These are phyloP conservation scores for Cupressus sempervirens DNA, from an alignment of 75 land plant species.

Conservation along the genomic window DNA sequence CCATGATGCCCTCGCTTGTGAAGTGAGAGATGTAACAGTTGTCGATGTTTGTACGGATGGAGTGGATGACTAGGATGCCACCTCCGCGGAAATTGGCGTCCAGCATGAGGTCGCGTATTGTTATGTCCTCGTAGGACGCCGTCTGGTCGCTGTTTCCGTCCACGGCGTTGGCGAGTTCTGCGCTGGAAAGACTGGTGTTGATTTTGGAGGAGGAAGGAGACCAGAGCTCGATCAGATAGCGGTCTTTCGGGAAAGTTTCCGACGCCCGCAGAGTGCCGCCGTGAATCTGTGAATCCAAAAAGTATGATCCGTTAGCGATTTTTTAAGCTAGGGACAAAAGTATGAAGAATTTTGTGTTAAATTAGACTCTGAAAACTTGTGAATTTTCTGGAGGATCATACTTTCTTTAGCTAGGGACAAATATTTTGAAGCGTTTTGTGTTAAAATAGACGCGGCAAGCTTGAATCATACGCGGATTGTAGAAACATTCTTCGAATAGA, in stretches of 20 bases:
- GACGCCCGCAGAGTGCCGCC: constrained; percentile 72
- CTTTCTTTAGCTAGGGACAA: too few relatives aligned
- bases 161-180: neutral
- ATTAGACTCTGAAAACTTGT: too few relatives aligned
- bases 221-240: constrained; percentile 58
- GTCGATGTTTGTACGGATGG: constrained; percentile 55
- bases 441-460: too few relatives aligned
- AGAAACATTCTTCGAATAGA: too few relatives aligned
- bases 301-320: neutral
- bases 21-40: constrained; percentile 73
- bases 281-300: constrained; percentile 31
- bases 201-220: constrained; percentile 19
- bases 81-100: constrained; percentile 73
- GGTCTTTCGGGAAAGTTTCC: constrained; percentile 41
- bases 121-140: constrained; percentile 53
- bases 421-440: too few relatives aligned
- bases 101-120: constrained; percentile 61
- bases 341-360: too few relatives aligned
- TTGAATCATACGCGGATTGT: too few relatives aligned
- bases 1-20: constrained; percentile 57
- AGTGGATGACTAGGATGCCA: constrained; percentile 56
- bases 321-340: too few relatives aligned
- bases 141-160: neutral
- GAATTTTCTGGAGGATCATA: too few relatives aligned
- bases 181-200: neutral